A percentile compares a stretch with the other conserved stretches of the same genome.
These are phyloP conservation scores for Chytriomyces sp. DNA, from an alignment of 192 early-diverging fungal genomes.

Conservation along the genomic window DNA sequence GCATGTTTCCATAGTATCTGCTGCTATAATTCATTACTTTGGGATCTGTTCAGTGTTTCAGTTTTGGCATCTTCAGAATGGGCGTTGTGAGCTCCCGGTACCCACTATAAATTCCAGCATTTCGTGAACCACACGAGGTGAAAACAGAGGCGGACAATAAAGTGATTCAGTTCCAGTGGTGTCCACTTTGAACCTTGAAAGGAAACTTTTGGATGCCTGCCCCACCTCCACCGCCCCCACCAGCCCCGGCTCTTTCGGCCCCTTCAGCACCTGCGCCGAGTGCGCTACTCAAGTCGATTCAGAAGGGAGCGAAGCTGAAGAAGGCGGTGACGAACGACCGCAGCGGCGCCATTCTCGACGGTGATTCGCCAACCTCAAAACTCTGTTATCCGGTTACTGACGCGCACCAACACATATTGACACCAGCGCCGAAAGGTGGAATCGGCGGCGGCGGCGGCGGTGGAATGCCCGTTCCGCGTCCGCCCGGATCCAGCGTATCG, in stretches of 20 bases:
- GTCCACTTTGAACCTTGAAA: too few species aligned
- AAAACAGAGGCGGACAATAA: too few species aligned
- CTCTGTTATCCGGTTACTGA: neutral
- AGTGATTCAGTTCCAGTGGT: too few species aligned
- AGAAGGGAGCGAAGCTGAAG: constrained; percentile 59
- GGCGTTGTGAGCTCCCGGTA: neutral
- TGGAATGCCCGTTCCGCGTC: neutral
- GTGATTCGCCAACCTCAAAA: constrained; percentile 26
- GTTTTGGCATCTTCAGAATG: constrained; percentile 28
- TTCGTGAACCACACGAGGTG: too few species aligned
- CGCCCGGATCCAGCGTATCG: neutral
- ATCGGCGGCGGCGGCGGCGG: constrained; percentile 24
- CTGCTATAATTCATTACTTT: constrained; percentile 66
- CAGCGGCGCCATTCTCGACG: constrained; percentile 45
- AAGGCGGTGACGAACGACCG: constrained; percentile 59
- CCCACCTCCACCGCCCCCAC: constrained; percentile 37
- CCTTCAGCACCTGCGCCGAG: constrained; percentile 24
- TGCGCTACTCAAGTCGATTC: constrained; percentile 50
- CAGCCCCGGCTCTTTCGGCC: constrained; percentile 23
- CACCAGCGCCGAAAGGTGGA: constrained; percentile 34
- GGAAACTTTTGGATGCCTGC: constrained; percentile 39
- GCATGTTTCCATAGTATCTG: constrained; percentile 72
- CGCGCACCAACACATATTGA: too few species aligned
- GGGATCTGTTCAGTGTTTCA: constrained; percentile 49
- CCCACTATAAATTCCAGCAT: too few species aligned